phyloP scores from a whole-genome alignment of 2,329 filamentous ascomycete species.

The Scopulariopsis brevicaulis region DNA sequence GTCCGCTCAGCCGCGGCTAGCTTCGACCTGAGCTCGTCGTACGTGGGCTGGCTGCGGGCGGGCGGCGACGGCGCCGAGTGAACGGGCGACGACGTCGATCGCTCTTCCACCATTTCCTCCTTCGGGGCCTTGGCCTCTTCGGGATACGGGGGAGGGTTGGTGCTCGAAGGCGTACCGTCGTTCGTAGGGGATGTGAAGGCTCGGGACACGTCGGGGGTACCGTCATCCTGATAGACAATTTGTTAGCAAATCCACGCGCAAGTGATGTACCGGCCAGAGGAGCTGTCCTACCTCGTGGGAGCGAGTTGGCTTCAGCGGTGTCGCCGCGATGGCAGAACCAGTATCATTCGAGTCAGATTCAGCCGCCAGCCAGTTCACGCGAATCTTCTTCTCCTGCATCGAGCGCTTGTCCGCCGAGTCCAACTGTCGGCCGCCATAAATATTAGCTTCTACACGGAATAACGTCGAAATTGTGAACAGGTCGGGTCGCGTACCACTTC shows the following conservation, averaged over 20 bases:
- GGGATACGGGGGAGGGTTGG: conserved; percentile 19
- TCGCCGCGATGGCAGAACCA: conserved; percentile 15
- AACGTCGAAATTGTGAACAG: not conserved
- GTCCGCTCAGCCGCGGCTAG: conserved; percentile 65
- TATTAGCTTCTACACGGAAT: not conserved
- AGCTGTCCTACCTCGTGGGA: conserved; percentile 27
- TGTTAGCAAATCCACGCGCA: not conserved
- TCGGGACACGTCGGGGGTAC: conserved; percentile 31
- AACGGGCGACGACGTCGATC: conserved; percentile 14
- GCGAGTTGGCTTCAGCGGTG: conserved; percentile 27
- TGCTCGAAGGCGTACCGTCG: conserved; percentile 18
- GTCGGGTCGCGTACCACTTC: not conserved
- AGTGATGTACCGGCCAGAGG: not conserved
- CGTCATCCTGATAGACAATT: conserved; percentile 15
- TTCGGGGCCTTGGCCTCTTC: conserved; percentile 18
- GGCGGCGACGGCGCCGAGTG: conserved; percentile 12
- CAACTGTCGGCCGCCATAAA: conserved; percentile 45
- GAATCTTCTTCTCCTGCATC: conserved; percentile 91
- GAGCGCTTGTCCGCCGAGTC: conserved; percentile 64
- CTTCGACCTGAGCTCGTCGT: conserved; percentile 58
- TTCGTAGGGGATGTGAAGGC: conserved; percentile 31
- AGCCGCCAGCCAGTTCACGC: conserved; percentile 66
- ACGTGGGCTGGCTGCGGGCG: conserved; percentile 19
- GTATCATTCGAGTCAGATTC: not conserved
- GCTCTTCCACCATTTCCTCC: conserved; percentile 16